Evolutionary conservation across 805 yeast species (phyloP).

Genomic region (Wickerhamomyces tratensis): DNA sequence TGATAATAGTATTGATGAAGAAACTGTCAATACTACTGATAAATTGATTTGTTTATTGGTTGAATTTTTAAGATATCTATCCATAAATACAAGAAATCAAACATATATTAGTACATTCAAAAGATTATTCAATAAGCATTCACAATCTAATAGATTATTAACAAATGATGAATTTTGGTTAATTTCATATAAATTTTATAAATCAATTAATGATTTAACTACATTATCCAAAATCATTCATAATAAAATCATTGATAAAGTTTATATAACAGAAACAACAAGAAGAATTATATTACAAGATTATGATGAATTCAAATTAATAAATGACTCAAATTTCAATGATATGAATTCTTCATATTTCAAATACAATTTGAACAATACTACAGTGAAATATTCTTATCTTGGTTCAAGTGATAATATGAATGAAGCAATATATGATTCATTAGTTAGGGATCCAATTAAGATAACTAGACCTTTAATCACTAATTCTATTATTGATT

Average conservation of each 20-base stretch:
- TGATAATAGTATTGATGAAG: too few species aligned
- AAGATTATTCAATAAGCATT: neutral
- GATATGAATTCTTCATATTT: neutral
- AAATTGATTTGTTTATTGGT: neutral
- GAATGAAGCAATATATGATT: neutral
- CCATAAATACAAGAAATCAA: neutral
- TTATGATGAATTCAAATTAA: neutral
- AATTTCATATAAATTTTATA: too few species aligned
- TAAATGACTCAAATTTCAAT: neutral
- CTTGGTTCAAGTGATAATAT: neutral
- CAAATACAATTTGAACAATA: neutral
- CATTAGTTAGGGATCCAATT: constrained; percentile 1
- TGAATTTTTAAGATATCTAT: neutral
- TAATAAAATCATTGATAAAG: too few species aligned
- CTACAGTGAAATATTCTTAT: too few species aligned
- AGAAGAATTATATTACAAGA: neutral
- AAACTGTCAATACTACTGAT: too few species aligned
- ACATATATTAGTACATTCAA: neutral
- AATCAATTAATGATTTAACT: neutral
- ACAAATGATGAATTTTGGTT: neutral
- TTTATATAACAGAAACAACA: neutral
- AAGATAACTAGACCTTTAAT: constrained; percentile 33
- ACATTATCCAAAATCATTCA: too few species aligned
- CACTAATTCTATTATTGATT: constrained; percentile 24
- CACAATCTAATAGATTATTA: too few species aligned